Percentiles rank a stretch among this genome's conserved stretches.
phyloP scores from a whole-genome alignment of 2,329 filamentous ascomycete species.

The Apiospora phragmitis region DNA sequence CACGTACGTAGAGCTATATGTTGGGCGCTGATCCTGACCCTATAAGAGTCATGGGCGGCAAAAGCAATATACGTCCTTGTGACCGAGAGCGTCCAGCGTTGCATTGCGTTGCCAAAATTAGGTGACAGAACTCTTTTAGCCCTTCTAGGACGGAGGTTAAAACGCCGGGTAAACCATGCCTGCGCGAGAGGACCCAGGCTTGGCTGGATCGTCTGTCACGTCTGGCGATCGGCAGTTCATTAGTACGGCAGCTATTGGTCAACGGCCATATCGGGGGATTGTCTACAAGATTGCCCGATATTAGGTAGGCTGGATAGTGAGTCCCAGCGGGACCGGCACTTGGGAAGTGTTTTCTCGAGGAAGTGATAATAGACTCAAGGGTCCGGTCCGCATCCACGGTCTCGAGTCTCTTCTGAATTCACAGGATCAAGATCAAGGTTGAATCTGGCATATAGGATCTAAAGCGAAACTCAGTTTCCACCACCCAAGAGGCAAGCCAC shows the following conservation, averaged over 20 bases:
- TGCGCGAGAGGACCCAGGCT: neutral
- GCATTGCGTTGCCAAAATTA: neutral
- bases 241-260: conserved; percentile 4
- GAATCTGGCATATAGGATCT: neutral
- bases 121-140: neutral
- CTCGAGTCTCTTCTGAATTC: conserved; percentile 2
- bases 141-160: neutral
- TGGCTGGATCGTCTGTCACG: neutral
- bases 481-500: neutral
- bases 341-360: neutral
- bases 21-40: neutral
- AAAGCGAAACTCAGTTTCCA: neutral
- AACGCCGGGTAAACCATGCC: neutral
- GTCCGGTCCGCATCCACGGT: neutral
- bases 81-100: neutral
- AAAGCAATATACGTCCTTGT: neutral
- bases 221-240: neutral
- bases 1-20: neutral
- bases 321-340: neutral
- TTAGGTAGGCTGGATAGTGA: neutral
- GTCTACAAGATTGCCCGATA: neutral
- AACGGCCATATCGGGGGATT: neutral
- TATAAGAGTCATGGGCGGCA: neutral
- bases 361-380: neutral
- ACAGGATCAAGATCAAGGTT: neutral